Conservation (phyloP, 1,284 basidiomycete genomes). For the Boletus austroedulis region DNA sequence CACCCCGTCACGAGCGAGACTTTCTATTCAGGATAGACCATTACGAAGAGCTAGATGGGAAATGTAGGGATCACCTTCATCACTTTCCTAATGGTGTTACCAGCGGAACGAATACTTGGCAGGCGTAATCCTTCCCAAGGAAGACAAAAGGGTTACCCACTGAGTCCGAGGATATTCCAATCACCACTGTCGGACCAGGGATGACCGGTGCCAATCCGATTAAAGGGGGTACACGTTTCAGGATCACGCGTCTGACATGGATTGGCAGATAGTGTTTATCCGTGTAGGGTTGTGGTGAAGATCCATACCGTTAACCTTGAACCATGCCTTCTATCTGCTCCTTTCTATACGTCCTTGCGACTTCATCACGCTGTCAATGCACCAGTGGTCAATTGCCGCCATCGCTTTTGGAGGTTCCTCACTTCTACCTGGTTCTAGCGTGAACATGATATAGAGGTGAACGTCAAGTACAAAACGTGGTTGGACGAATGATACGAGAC, state of each 20-base stretch:
- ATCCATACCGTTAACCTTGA: slow-evolving; percentile 12
- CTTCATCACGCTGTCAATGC: slow-evolving; percentile 2
- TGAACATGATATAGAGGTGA: slow-evolving; percentile 2
- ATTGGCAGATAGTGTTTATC: slow-evolving; percentile 1
- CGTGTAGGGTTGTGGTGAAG: slow-evolving; percentile 14
- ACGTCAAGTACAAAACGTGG: slow-evolving; percentile 14
- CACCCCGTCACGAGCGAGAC: slow-evolving; percentile 14
- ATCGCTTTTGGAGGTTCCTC: not conserved
- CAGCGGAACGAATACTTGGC: slow-evolving; percentile 7
- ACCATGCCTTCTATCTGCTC: not conserved
- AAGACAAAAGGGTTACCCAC: not conserved
- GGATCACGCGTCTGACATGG: slow-evolving; percentile 14
- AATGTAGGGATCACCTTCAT: slow-evolving; percentile 9
- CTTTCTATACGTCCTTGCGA: not conserved
- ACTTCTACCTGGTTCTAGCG: not conserved
- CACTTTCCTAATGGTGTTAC: slow-evolving; percentile 28
- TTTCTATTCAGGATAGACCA: slow-evolving; percentile 14
- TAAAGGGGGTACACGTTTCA: slow-evolving; percentile 20
- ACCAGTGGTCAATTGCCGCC: not conserved
- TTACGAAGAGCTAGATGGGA: slow-evolving; percentile 20
- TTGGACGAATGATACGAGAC: slow-evolving; percentile 2
- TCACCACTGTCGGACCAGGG: not conserved
- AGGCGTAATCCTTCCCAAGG: slow-evolving; percentile 4
- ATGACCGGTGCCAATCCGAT: slow-evolving; percentile 5
- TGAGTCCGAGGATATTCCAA: slow-evolving; percentile 22